Percentiles rank a stretch among this genome's conserved stretches.
Conservation (phyloP, 257 asterid genomes). For the Coffea eugenioides region DNA sequence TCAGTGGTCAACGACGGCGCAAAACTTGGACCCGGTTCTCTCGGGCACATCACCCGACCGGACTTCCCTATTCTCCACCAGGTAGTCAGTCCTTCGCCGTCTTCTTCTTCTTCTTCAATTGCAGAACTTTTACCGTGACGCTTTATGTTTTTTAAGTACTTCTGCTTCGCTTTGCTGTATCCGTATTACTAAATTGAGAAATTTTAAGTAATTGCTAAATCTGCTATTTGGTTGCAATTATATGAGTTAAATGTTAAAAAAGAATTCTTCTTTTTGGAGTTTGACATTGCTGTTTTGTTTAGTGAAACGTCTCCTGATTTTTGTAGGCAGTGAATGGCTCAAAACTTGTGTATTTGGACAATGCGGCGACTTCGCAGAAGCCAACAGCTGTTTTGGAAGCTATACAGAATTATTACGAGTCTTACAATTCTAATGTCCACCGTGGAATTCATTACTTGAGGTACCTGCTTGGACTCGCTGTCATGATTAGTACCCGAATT, state of each 20-base stretch:
- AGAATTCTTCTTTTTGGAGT: background rate
- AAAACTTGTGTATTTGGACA: conserved; percentile 89
- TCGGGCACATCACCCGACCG: conserved; percentile 66
- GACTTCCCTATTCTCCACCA: conserved; percentile 94
- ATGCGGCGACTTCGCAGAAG: conserved; percentile 99
- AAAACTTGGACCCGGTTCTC: conserved; percentile 61
- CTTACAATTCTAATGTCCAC: conserved; percentile 88
- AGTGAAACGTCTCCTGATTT: background rate
- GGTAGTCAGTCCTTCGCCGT: conserved; percentile 27
- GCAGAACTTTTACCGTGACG: too few species aligned
- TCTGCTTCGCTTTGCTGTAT: background rate
- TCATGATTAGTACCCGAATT: background rate
- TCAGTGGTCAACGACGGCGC: conserved; percentile 34
- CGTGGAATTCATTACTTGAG: conserved; percentile 94
- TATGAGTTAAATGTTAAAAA: background rate
- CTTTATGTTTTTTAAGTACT: too few species aligned
- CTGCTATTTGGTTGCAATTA: background rate
- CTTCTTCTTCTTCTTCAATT: background rate
- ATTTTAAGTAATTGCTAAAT: background rate
- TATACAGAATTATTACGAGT: conserved; percentile 64
- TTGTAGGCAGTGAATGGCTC: conserved; percentile 85
- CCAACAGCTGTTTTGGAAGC: conserved; percentile 70
- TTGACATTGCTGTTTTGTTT: background rate
- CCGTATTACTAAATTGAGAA: background rate
- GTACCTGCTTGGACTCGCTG: conserved; percentile 27